These are phyloP conservation scores for Diaporthe capsici DNA, from an alignment of 2,329 filamentous ascomycete genomes.

Conservation along the genomic window DNA sequence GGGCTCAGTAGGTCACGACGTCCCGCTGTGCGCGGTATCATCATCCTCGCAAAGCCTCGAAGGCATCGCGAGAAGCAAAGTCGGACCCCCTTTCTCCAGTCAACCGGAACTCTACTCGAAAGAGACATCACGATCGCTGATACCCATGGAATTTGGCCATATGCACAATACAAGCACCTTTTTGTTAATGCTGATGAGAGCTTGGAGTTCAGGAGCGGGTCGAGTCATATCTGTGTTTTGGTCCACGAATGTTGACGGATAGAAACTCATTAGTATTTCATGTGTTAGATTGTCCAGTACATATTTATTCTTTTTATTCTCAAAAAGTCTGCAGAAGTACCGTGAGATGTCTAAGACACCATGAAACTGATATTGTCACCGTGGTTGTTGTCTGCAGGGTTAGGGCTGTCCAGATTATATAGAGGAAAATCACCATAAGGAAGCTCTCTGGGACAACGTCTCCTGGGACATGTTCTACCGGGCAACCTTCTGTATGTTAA, in stretches of 20 bases:
- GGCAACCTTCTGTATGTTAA: too few species aligned
- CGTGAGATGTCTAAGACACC: background rate
- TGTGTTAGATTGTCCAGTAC: background rate
- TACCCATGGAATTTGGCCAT: conserved; percentile 16
- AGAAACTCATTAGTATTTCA: background rate
- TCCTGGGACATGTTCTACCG: too few species aligned
- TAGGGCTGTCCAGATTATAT: conserved; percentile 12
- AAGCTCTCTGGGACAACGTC: too few species aligned
- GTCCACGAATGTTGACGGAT: background rate
- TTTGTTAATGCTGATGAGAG: conserved; percentile 17
- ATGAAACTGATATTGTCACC: background rate
- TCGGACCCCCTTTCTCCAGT: background rate
- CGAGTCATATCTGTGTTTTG: conserved; percentile 20
- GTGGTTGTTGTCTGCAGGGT: conserved; percentile 19
- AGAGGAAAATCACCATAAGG: too few species aligned
- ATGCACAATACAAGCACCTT: conserved; percentile 15
- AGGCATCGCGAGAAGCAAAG: conserved; percentile 45
- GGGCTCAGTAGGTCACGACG: conserved; percentile 55
- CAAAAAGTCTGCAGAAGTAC: background rate
- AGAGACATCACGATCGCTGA: conserved; percentile 24
- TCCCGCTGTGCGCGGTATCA: background rate
- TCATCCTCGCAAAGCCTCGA: background rate
- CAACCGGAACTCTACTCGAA: background rate
- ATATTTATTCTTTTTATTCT: background rate
- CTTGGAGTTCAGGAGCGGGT: conserved; percentile 35